Base-by-base conservation (phyloP, 495 filamentous ascomycete species). In the Aspergillus ostianus region DNA sequence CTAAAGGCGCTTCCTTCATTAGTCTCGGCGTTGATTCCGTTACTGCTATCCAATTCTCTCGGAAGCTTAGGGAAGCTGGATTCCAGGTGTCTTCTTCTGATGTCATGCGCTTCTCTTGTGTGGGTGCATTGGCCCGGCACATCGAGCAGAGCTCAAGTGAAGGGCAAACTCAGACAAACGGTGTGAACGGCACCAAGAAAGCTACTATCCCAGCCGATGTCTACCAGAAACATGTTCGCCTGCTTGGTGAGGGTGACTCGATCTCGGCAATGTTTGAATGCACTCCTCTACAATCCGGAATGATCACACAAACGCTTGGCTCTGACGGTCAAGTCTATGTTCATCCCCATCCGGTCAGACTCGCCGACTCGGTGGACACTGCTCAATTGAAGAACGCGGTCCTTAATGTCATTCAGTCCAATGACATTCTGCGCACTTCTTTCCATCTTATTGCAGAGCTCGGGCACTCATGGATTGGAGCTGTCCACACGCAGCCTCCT, bases 281-380 rank as follows among this genome's bases (percentile, higher is more conserved):
- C 62, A 90, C 90, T 0, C 80, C 89, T 0, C 69, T 93, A 7
- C 90, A 94, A 64, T 81, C 90, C 52, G 90, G 88, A 0, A 90
- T 94, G 78, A 84, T 92, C 51, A 82, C 85, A 2, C 79, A 84
- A 46, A 86, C 87, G 1, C 70, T 83, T 10, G 70, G 76, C 4
- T 78, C 77, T 26, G 75, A 77, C 2, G 63, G 77, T 26, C 66
- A 74, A 10, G 68, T 85, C 1, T 94, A 94, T 56, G 88, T 89
- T 67, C 85, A 87, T 63, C 71, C 78, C 0, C 92, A 93, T 60
- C 66, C 68, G 0, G 80, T 91, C 50, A 53, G 70, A 6, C 67
- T 94, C 1, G 47, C 64, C 4, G 26, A 71, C 0, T 58, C 56
- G 0, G 71, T 83, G 0, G 76, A 85, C 21, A 8, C 72, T 2